A percentile compares a stretch with the other conserved stretches of the same genome.
These are phyloP conservation scores for Exsudoporus floridanus DNA, from an alignment of 1,284 basidiomycete genomes.

Conservation along the genomic window DNA sequence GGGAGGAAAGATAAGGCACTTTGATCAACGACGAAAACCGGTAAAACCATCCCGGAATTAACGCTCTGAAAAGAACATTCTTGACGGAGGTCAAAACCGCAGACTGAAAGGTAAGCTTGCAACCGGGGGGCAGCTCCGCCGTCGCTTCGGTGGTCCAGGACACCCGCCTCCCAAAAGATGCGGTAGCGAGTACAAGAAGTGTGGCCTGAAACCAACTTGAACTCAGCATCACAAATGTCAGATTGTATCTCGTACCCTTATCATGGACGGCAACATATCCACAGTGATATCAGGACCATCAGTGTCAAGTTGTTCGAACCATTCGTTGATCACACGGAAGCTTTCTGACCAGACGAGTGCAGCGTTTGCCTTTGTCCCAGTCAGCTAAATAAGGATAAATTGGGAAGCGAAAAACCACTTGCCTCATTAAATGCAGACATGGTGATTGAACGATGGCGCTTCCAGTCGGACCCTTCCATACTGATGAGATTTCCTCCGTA, in stretches of 20 bases:
- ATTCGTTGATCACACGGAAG: slow-evolving; percentile 42
- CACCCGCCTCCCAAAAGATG: slow-evolving; percentile 42
- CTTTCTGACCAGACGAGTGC: slow-evolving; percentile 47
- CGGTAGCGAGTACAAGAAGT: slow-evolving; percentile 42
- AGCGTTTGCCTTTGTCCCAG: slow-evolving; percentile 39
- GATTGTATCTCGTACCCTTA: slow-evolving; percentile 21
- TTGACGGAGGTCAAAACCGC: slow-evolving; percentile 35
- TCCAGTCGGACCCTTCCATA: slow-evolving; percentile 24
- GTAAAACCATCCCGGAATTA: slow-evolving; percentile 37
- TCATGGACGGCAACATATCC: slow-evolving; percentile 34
- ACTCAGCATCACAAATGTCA: background rate
- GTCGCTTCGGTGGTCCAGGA: slow-evolving; percentile 35
- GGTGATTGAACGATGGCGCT: slow-evolving; percentile 26
- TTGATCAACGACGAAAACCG: slow-evolving; percentile 29
- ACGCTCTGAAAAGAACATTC: slow-evolving; percentile 33
- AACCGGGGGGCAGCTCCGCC: slow-evolving; percentile 31
- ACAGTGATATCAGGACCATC: slow-evolving; percentile 21
- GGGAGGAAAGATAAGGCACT: slow-evolving; percentile 38
- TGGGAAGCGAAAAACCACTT: background rate
- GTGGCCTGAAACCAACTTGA: slow-evolving; percentile 30
- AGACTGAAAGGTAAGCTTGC: slow-evolving; percentile 35
- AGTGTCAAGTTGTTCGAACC: slow-evolving; percentile 42
- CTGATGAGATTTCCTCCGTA: slow-evolving; percentile 24
- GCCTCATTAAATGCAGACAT: slow-evolving; percentile 34
- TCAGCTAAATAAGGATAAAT: background rate